Evolutionary conservation across 1,139 yeast species (phyloP), one percentile per base, ranked within the genome.

Genomic region (Meyerozyma elateridarum): DNA sequence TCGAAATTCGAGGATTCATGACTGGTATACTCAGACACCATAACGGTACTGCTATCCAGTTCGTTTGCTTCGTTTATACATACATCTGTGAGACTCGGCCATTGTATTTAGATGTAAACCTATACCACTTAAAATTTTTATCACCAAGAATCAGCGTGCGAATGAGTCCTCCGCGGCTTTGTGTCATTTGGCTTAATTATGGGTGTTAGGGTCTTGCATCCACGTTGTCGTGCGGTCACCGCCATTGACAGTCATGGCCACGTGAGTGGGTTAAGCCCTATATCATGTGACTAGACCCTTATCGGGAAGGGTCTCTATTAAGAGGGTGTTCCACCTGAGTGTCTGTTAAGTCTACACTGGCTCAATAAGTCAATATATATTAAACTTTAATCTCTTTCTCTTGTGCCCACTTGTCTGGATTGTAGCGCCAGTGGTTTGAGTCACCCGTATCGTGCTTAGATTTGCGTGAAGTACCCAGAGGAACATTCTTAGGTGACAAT

Each of bases 21-120:
- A 9, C 27, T 15, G 11, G 25, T 11, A 15, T 15, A 7, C 4
- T 11, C 5, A 9, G 12, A 6, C 15, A 11, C 6, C 17, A 7
- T 24, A 8, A 24, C 18, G 18, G 27, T 24, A 13, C 18, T n/a
- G n/a, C 27, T 15, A 24, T 15, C 27, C 9, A 11, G 14, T 18
- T 15, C 13, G 18, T 14, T 15, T 8, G 17, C 9, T 13, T 30
- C 18, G 25, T 20, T 19, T 24, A 40, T 51, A 80, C 88, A 73
- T 81, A 80, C 91, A 78, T 85, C 96, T 85, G 78, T 87, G 95
- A 70, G 95, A 82, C 78, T 85, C 95, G 78, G 95, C 91, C 95
- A 85, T 85, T 73, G n/a, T n/a, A n/a, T 66, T 49, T 40, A 37
- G 47, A 51, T 42, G 38, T 17, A 15, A 24, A 24, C 27, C 27